Percentiles rank a stretch among this genome's conserved stretches.
Evolutionary conservation across 495 filamentous ascomycete species (phyloP).

Genomic region (Mytilinidion resinicola): DNA sequence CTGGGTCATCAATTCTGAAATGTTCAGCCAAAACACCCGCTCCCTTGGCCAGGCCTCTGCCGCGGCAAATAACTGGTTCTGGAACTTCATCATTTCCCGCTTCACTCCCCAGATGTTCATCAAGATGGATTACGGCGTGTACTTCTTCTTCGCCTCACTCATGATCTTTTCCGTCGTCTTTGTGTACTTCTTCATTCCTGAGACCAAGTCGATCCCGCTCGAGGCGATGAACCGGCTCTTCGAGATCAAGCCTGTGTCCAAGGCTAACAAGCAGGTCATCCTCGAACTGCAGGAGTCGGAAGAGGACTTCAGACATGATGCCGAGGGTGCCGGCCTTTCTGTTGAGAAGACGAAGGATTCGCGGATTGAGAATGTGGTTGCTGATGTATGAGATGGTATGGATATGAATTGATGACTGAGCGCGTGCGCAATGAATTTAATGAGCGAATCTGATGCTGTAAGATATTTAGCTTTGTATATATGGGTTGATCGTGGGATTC

Average conservation of each 20-base stretch:
- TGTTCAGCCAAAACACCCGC: conserved; percentile 34
- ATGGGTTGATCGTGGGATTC: too few relatives aligned
- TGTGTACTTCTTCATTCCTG: conserved; percentile 42
- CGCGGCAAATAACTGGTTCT: conserved; percentile 67
- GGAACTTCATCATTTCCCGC: conserved; percentile 66
- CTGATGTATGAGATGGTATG: too few relatives aligned
- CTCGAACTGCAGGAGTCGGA: conserved; percentile 45
- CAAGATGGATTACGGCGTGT: conserved; percentile 64
- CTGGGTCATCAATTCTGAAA: conserved; percentile 38
- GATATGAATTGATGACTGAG: too few relatives aligned
- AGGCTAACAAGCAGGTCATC: conserved; percentile 49
- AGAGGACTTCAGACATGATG: conserved; percentile 47
- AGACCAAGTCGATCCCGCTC: conserved; percentile 38
- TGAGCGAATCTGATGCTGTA: too few relatives aligned
- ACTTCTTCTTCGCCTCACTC: conserved; percentile 70
- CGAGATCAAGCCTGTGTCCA: conserved; percentile 48
- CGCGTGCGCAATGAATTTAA: too few relatives aligned
- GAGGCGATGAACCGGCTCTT: conserved; percentile 49
- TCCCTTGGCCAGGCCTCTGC: conserved; percentile 62
- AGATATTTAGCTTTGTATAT: too few relatives aligned
- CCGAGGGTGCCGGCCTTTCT: conserved; percentile 34
- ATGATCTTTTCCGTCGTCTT: conserved; percentile 63
- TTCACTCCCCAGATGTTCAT: conserved; percentile 74
- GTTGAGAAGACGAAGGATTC: conserved; percentile 26
- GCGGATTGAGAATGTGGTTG: conserved; percentile 22